Base-by-base conservation (phyloP, 305 asterid genomes). In the Plantago rigida region DNA sequence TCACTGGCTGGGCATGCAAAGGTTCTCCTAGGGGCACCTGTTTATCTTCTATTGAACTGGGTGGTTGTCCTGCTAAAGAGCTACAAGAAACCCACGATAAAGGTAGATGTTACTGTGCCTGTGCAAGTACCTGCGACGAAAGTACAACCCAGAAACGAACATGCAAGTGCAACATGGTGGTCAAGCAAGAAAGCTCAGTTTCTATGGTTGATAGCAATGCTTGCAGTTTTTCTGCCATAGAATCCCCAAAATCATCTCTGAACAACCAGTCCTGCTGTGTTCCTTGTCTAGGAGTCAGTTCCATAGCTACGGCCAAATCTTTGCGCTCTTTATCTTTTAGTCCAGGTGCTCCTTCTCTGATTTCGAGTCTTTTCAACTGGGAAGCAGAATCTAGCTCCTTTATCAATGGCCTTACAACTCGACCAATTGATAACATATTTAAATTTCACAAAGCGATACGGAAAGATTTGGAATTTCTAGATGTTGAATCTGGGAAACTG, bases 1-100 rank as follows among this genome's bases (percentile, higher is more conserved):
- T 88, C 79, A 79, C 96, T 72, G 98, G 99, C 59, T 92, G 99
- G 99, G 96, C 96, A 44, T 92, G 99, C 81, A 88, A 92, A 78
- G 99, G 99, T 57, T 75, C 69, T 64, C 86, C 84, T 69, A 71
- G 68, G 49, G 84, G 81, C 54, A 71, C 72, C 60, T 92, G 96
- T 65, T 84, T 92, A 68, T 82, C 90, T 71, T 80, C 83, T 56
- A 65, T 77, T 60, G 82, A 75, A 68, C 63, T 63, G 63, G 87
- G 95, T 57, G 77, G 84, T 68, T 83, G 90, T 68, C 78, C 87
- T 67, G 80, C 79, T 50, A 79, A 83, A 69, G 67, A 54, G 62
- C 75, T 68, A 47, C 67, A 71, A 66, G 82, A 73, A 69, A 67
- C 55, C 3, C 76, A 65, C 59, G 82, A 72, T 71, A 66, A 64